Conservation (phyloP, 1,139 yeast species). For the Candida sojae region DNA sequence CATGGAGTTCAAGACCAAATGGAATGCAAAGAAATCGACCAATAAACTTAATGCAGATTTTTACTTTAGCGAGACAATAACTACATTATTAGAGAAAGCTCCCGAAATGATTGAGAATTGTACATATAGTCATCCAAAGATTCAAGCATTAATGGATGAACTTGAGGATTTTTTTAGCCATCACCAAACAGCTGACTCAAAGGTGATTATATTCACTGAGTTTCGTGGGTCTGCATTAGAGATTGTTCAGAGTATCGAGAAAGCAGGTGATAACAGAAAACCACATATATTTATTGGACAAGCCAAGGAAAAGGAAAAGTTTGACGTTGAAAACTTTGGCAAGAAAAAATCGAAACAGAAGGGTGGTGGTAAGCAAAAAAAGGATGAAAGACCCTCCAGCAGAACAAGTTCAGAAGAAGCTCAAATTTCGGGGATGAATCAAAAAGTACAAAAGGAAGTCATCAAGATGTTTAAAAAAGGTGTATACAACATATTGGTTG, state of each 20-base stretch:
- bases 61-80: conserved; percentile 52
- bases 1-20: conserved; percentile 59
- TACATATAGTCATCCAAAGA: conserved; percentile 74
- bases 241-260: conserved; percentile 68
- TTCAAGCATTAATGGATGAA: conserved; percentile 61
- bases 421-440: conserved; percentile 65
- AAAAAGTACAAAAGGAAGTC: conserved; percentile 69
- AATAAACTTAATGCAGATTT: conserved; percentile 65
- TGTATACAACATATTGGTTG: conserved; percentile 75
- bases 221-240: conserved; percentile 88
- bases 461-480: conserved; percentile 75
- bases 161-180: conserved; percentile 52
- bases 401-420: conserved; percentile 54
- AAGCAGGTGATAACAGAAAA: conserved; percentile 36
- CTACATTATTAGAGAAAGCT: conserved; percentile 44
- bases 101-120: conserved; percentile 40
- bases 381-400: conserved; percentile 16
- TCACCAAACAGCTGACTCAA: conserved; percentile 46
- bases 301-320: conserved; percentile 56
- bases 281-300: conserved; percentile 96
- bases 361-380: conserved; percentile 26
- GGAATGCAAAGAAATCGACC: conserved; percentile 47
- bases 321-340: conserved; percentile 45
- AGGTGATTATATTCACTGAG: conserved; percentile 86
- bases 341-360: conserved; percentile 24